Percentiles rank a stretch among this genome's conserved stretches.
Conservation (phyloP, 2,329 filamentous ascomycete species). For the Claviceps sorghi region DNA sequence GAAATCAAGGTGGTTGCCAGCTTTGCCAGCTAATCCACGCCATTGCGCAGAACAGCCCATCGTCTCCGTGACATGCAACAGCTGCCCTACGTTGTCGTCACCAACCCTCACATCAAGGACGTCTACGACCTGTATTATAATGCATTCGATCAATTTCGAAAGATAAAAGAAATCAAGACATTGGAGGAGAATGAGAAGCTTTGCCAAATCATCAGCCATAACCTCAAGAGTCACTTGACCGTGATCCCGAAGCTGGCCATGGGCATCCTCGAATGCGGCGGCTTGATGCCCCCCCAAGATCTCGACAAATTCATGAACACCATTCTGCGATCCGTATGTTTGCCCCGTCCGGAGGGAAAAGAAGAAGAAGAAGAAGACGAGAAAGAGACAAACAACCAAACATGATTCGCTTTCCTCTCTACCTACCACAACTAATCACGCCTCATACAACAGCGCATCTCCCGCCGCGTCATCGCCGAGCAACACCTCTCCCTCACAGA, state of each 20-base stretch:
- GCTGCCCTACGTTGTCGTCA: slow-evolving; percentile 86
- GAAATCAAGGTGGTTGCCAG: neutral
- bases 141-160: slow-evolving; percentile 85
- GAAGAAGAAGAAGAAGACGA: neutral
- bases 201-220: slow-evolving; percentile 66
- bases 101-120: slow-evolving; percentile 84
- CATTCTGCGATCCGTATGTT: slow-evolving; percentile 65
- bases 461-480: slow-evolving; percentile 88
- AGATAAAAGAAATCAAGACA: slow-evolving; percentile 67
- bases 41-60: slow-evolving; percentile 57
- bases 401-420: neutral
- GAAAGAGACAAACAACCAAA: too few species aligned
- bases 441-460: slow-evolving; percentile 54
- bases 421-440: neutral
- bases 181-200: slow-evolving; percentile 81
- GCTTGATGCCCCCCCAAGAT: slow-evolving; percentile 63
- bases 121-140: slow-evolving; percentile 96
- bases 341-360: neutral
- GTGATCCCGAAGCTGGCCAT: slow-evolving; percentile 92
- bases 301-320: slow-evolving; percentile 95
- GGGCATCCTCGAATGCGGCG: slow-evolving; percentile 82
- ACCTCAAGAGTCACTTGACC: slow-evolving; percentile 72
- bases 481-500: slow-evolving; percentile 92
- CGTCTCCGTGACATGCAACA: slow-evolving; percentile 95
- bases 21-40: neutral